phyloP scores from a whole-genome alignment of 345 rosid genomes.

The Citrus sp. region DNA sequence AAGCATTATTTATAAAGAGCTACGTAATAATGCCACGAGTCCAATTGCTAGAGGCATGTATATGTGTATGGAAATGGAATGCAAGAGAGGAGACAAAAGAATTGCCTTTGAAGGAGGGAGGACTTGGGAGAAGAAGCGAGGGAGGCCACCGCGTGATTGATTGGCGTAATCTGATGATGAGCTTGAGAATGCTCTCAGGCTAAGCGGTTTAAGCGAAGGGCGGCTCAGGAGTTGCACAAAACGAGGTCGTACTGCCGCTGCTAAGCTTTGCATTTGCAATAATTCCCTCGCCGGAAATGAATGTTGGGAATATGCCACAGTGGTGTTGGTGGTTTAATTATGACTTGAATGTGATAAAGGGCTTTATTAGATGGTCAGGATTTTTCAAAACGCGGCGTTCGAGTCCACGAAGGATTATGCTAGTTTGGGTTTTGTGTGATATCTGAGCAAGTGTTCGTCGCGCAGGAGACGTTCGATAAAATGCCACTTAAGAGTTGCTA shows the following conservation, averaged over 20 bases:
- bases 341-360: neutral
- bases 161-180: constrained; percentile 39
- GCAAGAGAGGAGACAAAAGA: neutral
- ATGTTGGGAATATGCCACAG: too few species aligned
- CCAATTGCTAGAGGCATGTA: neutral
- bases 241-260: constrained; percentile 35
- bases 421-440: neutral
- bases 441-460: neutral
- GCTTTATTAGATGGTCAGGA: neutral
- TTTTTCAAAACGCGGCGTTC: neutral
- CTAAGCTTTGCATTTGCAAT: constrained; percentile 35
- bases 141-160: constrained; percentile 82
- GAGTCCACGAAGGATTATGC: neutral
- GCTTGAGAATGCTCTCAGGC: constrained; percentile 35
- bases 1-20: too few species aligned
- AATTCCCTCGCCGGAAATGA: neutral
- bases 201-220: constrained; percentile 25
- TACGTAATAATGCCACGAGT: neutral
- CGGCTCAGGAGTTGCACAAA: constrained; percentile 25
- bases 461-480: constrained; percentile 7
- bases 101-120: constrained; percentile 70
- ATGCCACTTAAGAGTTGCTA: neutral
- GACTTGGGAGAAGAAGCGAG: constrained; percentile 73
- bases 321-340: too few species aligned
- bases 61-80: neutral